Evolutionary conservation across 371 early-diverging fungal species (phyloP).

Genomic region (Choanephora cucurbitarum): DNA sequence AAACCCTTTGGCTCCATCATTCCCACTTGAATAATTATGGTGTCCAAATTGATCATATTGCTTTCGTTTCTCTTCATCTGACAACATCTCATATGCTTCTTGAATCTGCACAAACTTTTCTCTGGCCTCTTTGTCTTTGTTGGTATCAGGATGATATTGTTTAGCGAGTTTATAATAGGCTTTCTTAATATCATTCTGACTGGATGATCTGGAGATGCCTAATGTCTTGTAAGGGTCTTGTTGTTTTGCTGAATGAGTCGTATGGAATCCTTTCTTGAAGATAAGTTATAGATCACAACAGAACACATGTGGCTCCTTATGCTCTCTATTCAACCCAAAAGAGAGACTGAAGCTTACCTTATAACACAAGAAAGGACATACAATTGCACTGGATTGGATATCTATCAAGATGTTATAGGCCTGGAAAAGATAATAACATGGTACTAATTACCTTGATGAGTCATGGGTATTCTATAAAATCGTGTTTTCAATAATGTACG

Average conservation of each 20-base stretch:
- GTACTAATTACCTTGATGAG: too few relatives aligned
- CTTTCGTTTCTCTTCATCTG: conserved; percentile 84
- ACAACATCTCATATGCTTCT: conserved; percentile 94
- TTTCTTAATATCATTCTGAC: conserved; percentile 89
- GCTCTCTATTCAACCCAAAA: too few relatives aligned
- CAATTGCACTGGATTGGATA: too few relatives aligned
- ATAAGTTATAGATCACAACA: background rate
- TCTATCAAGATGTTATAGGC: too few relatives aligned
- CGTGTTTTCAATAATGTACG: too few relatives aligned
- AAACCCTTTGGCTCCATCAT: conserved; percentile 16
- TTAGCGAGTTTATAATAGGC: conserved; percentile 94
- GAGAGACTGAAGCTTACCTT: too few relatives aligned
- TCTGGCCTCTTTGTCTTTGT: conserved; percentile 84
- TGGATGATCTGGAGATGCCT: conserved; percentile 76
- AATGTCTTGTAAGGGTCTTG: conserved; percentile 83
- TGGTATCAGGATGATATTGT: conserved; percentile 96
- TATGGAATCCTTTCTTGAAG: background rate
- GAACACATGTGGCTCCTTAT: background rate
- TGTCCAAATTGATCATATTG: conserved; percentile 90
- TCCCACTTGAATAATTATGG: too few relatives aligned
- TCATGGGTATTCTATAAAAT: too few relatives aligned
- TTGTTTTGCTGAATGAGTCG: background rate
- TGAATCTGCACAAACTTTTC: conserved; percentile 95
- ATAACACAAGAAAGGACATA: too few relatives aligned
- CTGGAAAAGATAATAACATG: too few relatives aligned